phyloP scores from a whole-genome alignment of 2,329 filamentous ascomycete species.

The Sclerotinia spermophila region DNA sequence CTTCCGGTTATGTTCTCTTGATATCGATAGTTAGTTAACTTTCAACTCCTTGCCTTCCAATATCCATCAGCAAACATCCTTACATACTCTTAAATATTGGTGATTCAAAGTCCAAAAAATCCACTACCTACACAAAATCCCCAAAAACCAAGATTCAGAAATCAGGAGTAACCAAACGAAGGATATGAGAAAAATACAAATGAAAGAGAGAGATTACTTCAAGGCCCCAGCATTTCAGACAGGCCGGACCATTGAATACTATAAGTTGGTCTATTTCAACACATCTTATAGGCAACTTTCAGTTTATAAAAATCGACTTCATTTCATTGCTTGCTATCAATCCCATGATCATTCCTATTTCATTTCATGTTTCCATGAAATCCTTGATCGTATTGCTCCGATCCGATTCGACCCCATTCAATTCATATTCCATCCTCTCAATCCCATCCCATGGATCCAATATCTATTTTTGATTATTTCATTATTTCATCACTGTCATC shows the following conservation, averaged over 20 bases:
- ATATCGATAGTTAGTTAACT: too few species aligned
- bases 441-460: conserved; percentile 4
- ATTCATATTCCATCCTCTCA: neutral
- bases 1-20: too few species aligned
- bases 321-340: conserved; percentile 2
- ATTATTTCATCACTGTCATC: neutral
- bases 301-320: neutral
- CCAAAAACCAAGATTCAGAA: neutral
- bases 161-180: neutral
- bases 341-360: neutral
- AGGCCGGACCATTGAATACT: neutral
- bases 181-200: neutral
- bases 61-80: too few species aligned
- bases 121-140: neutral
- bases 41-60: too few species aligned
- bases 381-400: neutral
- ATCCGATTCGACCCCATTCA: neutral
- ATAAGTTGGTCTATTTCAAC: neutral
- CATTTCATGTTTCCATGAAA: neutral
- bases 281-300: neutral
- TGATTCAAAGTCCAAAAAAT: neutral
- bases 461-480: conserved; percentile 6
- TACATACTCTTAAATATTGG: neutral
- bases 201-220: neutral
- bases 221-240: neutral